Evolutionary conservation across 2,329 filamentous ascomycete species (phyloP).

Genomic region (Sarocladium strictum): DNA sequence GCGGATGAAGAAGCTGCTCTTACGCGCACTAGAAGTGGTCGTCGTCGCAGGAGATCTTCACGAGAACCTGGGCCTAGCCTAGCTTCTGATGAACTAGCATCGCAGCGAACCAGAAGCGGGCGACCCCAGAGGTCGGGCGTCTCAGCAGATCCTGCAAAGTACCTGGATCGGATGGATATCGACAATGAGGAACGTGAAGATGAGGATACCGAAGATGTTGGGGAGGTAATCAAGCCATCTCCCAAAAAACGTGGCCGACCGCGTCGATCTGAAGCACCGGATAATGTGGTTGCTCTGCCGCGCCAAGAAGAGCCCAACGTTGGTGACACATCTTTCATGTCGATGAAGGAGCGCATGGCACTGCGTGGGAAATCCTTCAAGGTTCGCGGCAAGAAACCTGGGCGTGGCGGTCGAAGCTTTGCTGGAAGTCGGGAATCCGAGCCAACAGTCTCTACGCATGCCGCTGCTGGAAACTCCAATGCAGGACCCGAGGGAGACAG

Average conservation of each 20-base stretch:
- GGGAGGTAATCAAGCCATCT: not conserved
- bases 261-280: slow-evolving; percentile 19
- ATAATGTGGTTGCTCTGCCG: slow-evolving; percentile 7
- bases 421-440: not conserved
- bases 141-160: slow-evolving; percentile 10
- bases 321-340: slow-evolving; percentile 33
- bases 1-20: not conserved
- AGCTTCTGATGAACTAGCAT: not conserved
- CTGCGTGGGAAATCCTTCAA: slow-evolving; percentile 47
- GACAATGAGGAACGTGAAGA: slow-evolving; percentile 10
- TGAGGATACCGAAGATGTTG: not conserved
- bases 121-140: slow-evolving; percentile 22
- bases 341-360: slow-evolving; percentile 52
- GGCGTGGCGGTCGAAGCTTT: not conserved
- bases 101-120: slow-evolving; percentile 19
- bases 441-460: not conserved
- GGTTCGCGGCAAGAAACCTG: slow-evolving; percentile 29
- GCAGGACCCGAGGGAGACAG: not conserved
- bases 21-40: slow-evolving; percentile 20
- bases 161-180: not conserved
- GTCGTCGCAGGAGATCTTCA: slow-evolving; percentile 17
- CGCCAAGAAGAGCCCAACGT: not conserved
- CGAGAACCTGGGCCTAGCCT: not conserved
- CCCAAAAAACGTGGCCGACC: slow-evolving; percentile 19
- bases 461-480: not conserved